Base-by-base conservation (phyloP, 495 filamentous ascomycete species). In the Podospora pseudopauciseta region DNA sequence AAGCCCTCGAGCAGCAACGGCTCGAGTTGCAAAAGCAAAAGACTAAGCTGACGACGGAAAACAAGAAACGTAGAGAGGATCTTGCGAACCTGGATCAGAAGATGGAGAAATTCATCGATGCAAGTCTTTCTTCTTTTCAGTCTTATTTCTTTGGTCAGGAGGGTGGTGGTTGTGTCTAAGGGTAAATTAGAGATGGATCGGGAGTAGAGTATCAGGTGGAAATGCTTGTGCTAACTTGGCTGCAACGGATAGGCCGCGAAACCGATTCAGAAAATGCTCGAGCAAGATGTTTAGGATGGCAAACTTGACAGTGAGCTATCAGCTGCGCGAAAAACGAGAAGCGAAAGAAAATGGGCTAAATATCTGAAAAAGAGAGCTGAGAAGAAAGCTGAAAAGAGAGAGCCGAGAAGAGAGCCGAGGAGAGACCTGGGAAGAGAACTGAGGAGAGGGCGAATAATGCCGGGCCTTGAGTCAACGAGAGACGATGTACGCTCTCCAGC, bases 61-160 rank as follows among this genome's bases (percentile, higher is more conserved):
- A 97, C 73, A 96, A 97, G 82, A 96, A 92, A 80, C 85, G 94
- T 63, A 94, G 95, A 77, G 94, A 97, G 65, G 92, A 99, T 75
- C 80, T 99, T 28, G 91, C 89, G 44, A 96, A 88, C 70, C 81
- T 97, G 49, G 94, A 97, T 73, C 88, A 91, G 79, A 91, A 96
- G 75, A 80, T 97, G 70, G 93, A 97, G 80, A 91, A 92, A 73
- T 97, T 96, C 73, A 92, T 97, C 70, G 92, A 94, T 75, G 88
- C 85, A 69, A 65, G 84, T 78, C 13, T 49, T 49, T 49, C 39
- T 61, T 39, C 28, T n/a, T 4, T 23, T 60, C 27, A 49, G 49
- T 2, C 56, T 11, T 11, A 11, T 49, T 49, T 49, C 9, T 13
- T 13, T 13, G 13, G 13, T 49, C 39, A 49, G 39, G 39, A 16